A percentile compares a stretch with the other conserved stretches of the same genome.
Evolutionary conservation across 2,329 filamentous ascomycete genomes (phyloP).

Genomic region (Didymella pomorum): DNA sequence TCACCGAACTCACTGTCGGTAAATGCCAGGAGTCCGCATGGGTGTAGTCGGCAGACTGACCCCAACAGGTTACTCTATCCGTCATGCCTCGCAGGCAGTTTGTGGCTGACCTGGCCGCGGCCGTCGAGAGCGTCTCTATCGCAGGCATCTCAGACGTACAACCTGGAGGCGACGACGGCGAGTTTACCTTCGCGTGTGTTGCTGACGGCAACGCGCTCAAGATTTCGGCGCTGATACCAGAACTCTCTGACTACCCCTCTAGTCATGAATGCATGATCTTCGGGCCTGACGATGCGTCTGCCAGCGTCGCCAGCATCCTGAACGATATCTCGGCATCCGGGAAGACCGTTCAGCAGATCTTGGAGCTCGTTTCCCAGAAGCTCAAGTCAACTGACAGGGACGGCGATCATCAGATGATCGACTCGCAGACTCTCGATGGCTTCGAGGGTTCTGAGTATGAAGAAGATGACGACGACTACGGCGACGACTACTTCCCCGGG

Average conservation of each 20-base stretch:
- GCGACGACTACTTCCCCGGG: conserved; percentile 47
- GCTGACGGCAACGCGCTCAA: conserved; percentile 41
- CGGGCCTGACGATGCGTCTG: conserved; percentile 58
- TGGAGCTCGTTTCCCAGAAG: conserved; percentile 55
- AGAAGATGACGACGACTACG: conserved; percentile 45
- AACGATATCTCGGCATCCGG: conserved; percentile 56
- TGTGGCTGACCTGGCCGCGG: conserved; percentile 63
- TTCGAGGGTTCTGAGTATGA: conserved; percentile 46
- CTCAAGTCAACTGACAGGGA: conserved; percentile 50
- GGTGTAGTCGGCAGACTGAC: neutral
- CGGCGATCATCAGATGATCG: conserved; percentile 54
- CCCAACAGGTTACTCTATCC: too few species aligned
- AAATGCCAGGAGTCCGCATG: neutral
- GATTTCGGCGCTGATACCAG: conserved; percentile 51
- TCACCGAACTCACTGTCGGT: conserved; percentile 31
- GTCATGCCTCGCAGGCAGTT: conserved; percentile 75
- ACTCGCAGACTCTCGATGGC: conserved; percentile 48
- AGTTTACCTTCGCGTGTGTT: conserved; percentile 66
- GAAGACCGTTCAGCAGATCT: conserved; percentile 59
- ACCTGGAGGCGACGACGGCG: conserved; percentile 74
- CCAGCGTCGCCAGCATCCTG: conserved; percentile 54
- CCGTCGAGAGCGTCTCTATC: conserved; percentile 50
- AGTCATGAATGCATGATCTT: conserved; percentile 66
- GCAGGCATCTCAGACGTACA: conserved; percentile 63
- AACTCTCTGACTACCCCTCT: conserved; percentile 68